These are phyloP conservation scores for Pyrrhoderma noxium DNA, from an alignment of 1,284 basidiomycete genomes.

Conservation along the genomic window DNA sequence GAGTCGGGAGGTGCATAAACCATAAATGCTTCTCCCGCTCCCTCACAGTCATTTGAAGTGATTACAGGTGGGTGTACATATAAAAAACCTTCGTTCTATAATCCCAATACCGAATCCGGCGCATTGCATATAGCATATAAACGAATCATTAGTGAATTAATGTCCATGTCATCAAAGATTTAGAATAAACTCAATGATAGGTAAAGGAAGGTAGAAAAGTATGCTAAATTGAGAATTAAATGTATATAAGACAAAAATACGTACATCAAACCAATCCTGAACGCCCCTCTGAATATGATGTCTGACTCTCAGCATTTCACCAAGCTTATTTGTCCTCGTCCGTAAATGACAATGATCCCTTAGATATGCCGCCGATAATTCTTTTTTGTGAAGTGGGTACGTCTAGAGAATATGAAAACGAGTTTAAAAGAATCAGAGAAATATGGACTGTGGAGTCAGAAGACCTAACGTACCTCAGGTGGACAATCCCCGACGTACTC, in stretches of 20 bases:
- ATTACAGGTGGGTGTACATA: constrained; percentile 83
- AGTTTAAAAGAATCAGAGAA: too few relatives aligned
- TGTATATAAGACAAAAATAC: constrained; percentile 22
- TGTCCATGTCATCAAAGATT: too few relatives aligned
- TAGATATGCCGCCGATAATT: constrained; percentile 66
- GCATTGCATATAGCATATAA: constrained; percentile 6
- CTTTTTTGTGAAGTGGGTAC: constrained; percentile 87
- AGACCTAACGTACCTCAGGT: constrained; percentile 47
- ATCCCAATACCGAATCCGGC: too few relatives aligned
- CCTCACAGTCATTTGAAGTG: constrained; percentile 92
- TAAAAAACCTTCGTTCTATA: constrained; percentile 67
- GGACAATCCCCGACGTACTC: constrained; percentile 70
- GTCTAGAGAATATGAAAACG: too few relatives aligned
- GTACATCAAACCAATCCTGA: constrained; percentile 64
- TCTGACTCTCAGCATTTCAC: constrained; percentile 70
- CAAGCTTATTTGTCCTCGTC: constrained; percentile 64
- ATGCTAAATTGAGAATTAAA: too few relatives aligned
- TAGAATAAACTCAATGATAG: too few relatives aligned
- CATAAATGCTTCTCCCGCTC: constrained; percentile 91
- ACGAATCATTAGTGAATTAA: too few relatives aligned
- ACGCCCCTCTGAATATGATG: constrained; percentile 47
- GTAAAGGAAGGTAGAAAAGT: too few relatives aligned
- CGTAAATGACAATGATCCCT: constrained; percentile 81
- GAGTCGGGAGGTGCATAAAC: constrained; percentile 36
- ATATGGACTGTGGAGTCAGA: too few relatives aligned